Base-by-base conservation (phyloP, 495 filamentous ascomycete species). In the Chaetomidium leptoderma region DNA sequence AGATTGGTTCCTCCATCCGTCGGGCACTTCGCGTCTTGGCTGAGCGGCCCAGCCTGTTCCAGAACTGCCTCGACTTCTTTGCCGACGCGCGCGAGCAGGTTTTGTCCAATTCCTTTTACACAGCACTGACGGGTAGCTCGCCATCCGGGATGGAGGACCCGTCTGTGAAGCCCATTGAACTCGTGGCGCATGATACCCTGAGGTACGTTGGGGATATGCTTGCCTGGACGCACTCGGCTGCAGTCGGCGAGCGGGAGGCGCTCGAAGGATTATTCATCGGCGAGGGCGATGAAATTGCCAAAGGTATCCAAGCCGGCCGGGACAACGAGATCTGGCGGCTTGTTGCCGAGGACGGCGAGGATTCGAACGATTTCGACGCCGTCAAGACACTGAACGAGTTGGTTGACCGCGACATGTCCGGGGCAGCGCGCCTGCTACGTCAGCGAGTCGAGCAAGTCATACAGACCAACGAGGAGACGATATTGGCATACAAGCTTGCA, bases 141-240 rank as follows among this genome's bases (percentile, higher is more conserved):
- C 55, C 68, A 24, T 70, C 69, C 10, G 76, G 77, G 0, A 63
- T 63, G 16, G 74, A 76, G 44, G 74, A 78, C 43, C 56, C 67
- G 10, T 80, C 81, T 6, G 81, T 88, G 24, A 97, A 97, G 59
- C 91, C 95, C 0, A 99, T 99, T 62, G 95, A 99, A 67, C 80
- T 96, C 44, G 88, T 85, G 32, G 91, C 93, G 11, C 91, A 97
- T 65, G 93, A 99, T 66, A 87, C 90, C 13, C 74, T 99, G 14
- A 81, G 93, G 33, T 99, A 97, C 66, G 85, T 95, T 19, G 92
- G 93, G 21, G 93, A 99, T 67, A 97, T 99, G 92, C 81, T 97
- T 16, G 93, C 93, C 6, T 99, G 93, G 93, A 84, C 86, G 3
- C 93, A 99, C 67, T 97, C 95, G 1, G 87, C 91, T 6, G 84